Evolutionary conservation across 2,329 filamentous ascomycete genomes (phyloP).

Genomic region (Diplodia mutila): DNA sequence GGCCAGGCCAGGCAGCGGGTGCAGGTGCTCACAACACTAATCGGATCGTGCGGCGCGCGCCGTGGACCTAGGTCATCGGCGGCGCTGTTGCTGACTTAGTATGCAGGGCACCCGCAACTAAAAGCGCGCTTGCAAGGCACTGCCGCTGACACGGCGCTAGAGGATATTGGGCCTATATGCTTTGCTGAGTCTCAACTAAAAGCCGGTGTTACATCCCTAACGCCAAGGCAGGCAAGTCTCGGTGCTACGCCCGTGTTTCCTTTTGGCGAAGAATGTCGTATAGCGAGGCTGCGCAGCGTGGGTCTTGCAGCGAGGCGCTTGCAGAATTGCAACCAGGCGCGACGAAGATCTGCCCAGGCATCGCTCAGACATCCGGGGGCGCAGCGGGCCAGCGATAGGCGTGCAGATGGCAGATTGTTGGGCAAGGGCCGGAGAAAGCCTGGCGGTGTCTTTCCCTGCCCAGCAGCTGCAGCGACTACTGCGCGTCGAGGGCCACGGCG

Average conservation of each 20-base stretch:
- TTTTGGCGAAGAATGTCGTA: slow-evolving; percentile 3
- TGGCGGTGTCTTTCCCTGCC: slow-evolving; percentile 8
- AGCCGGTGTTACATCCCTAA: slow-evolving; percentile 17
- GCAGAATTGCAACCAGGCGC: slow-evolving; percentile 21
- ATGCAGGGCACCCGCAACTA: slow-evolving; percentile 22
- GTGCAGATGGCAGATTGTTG: slow-evolving; percentile 14
- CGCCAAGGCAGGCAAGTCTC: slow-evolving; percentile 15
- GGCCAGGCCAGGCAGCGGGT: slow-evolving; percentile 5
- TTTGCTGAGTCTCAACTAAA: slow-evolving; percentile 18
- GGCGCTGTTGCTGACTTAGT: slow-evolving; percentile 18
- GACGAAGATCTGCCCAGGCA: slow-evolving; percentile 23
- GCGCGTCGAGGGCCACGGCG: slow-evolving; percentile 16
- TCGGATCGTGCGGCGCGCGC: slow-evolving; percentile 15
- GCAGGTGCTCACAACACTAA: slow-evolving; percentile 11
- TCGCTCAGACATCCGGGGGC: slow-evolving; percentile 21
- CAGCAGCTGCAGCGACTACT: slow-evolving; percentile 11
- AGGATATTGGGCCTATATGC: slow-evolving; percentile 22
- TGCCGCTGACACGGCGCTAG: slow-evolving; percentile 23
- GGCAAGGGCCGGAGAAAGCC: slow-evolving; percentile 11
- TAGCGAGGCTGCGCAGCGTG: slow-evolving; percentile 3
- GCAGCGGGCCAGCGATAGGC: slow-evolving; percentile 7
- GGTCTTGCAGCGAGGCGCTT: slow-evolving; percentile 14
- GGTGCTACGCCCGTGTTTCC: slow-evolving; percentile 14
- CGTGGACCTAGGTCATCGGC: slow-evolving; percentile 10
- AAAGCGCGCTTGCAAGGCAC: slow-evolving; percentile 16